Conservation (phyloP, 306 rosid species). For the Cotoneaster glaucophyllus region DNA sequence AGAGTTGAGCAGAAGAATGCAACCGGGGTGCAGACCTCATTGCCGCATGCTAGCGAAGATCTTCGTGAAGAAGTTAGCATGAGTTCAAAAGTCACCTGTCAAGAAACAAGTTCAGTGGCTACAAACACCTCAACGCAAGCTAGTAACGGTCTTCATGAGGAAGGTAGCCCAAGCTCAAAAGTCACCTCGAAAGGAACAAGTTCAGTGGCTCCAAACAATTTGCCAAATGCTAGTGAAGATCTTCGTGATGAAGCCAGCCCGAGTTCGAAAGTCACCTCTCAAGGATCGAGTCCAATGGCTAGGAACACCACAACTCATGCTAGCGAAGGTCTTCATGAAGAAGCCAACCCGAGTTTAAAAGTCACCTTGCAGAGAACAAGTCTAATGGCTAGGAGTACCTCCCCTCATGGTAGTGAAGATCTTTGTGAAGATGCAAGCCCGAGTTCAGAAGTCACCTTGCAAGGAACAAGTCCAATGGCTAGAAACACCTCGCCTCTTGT, state of each 20-base stretch:
- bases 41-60: neutral
- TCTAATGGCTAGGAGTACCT: neutral
- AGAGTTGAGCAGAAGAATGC: conserved; percentile 4
- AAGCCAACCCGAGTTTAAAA: neutral
- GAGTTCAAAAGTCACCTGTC: neutral
- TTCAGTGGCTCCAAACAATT: neutral
- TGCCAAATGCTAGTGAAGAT: neutral
- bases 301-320: too few species aligned
- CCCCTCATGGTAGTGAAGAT: neutral
- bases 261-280: too few species aligned
- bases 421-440: neutral
- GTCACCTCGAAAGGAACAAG: neutral
- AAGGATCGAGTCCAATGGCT: too few species aligned
- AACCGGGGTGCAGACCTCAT: conserved; percentile 6
- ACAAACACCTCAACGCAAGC: neutral
- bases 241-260: neutral
- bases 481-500: neutral
- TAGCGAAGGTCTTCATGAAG: too few species aligned
- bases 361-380: neutral
- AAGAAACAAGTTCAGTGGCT: neutral
- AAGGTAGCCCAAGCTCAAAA: neutral
- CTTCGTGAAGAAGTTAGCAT: neutral
- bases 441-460: neutral
- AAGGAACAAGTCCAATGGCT: neutral
- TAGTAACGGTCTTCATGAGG: neutral